A percentile compares a stretch with the other conserved stretches of the same genome.
These are phyloP conservation scores for Austroboletus festivus DNA, from an alignment of 768 basidiomycete species.

Conservation along the genomic window DNA sequence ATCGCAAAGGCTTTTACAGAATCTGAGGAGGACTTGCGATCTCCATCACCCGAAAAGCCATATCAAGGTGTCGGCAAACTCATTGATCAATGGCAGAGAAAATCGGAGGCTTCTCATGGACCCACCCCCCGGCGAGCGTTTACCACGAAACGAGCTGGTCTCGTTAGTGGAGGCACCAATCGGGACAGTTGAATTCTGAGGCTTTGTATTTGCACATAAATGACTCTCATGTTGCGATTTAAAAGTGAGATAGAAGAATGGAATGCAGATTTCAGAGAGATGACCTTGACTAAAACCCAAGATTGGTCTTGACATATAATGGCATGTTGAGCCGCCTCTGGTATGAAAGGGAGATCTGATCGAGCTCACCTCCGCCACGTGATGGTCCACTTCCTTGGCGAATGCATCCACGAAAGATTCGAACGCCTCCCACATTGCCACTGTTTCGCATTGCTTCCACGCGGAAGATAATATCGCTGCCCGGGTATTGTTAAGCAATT, in stretches of 20 bases:
- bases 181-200: slow-evolving; percentile 21
- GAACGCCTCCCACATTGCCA: background rate
- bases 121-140: slow-evolving; percentile 38
- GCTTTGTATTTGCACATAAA: slow-evolving; percentile 8
- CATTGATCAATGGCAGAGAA: slow-evolving; percentile 87
- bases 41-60: slow-evolving; percentile 72
- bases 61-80: slow-evolving; percentile 82
- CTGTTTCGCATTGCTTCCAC: background rate
- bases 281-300: background rate
- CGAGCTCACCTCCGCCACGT: slow-evolving; percentile 7
- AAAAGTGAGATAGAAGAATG: slow-evolving; percentile 3
- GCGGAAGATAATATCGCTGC: slow-evolving; percentile 2
- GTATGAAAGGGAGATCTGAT: background rate
- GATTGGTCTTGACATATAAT: slow-evolving; percentile 11
- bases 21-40: slow-evolving; percentile 34
- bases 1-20: slow-evolving; percentile 10
- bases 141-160: slow-evolving; percentile 40
- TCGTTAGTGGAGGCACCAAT: slow-evolving; percentile 19
- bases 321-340: background rate
- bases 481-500: background rate
- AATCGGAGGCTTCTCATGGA: slow-evolving; percentile 47
- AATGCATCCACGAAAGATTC: background rate
- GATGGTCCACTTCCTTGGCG: background rate
- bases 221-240: slow-evolving; percentile 7
- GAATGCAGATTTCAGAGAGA: background rate